Evolutionary conservation across 75 land plant genomes (phyloP).

Genomic region (Pinus albicaulis): DNA sequence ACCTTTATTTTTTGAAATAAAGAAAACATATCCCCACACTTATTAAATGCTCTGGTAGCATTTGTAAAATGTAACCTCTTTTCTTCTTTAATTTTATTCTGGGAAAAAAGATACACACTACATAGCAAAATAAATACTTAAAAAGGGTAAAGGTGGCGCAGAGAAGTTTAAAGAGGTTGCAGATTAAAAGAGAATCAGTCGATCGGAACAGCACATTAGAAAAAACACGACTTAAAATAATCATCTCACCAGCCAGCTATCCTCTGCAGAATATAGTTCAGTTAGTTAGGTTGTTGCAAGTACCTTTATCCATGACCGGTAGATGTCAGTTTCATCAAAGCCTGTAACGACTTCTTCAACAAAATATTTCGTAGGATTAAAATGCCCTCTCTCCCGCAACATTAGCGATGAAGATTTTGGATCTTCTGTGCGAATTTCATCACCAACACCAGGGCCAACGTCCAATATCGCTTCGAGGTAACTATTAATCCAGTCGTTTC

Average conservation of each 20-base stretch:
- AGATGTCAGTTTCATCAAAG: conserved; percentile 83
- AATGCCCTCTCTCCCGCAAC: conserved; percentile 44
- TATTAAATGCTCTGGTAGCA: too few relatives aligned
- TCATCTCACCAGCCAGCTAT: not conserved
- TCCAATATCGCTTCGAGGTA: conserved; percentile 83
- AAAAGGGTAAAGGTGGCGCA: not conserved
- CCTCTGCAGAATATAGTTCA: not conserved
- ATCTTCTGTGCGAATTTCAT: conserved; percentile 10
- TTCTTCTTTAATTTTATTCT: too few relatives aligned
- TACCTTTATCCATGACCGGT: conserved; percentile 86
- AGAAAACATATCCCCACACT: too few relatives aligned
- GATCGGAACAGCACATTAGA: not conserved
- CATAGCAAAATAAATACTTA: too few relatives aligned
- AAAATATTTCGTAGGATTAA: conserved; percentile 71
- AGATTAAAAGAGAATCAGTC: not conserved
- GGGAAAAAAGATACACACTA: too few relatives aligned
- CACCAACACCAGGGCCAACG: conserved; percentile 38
- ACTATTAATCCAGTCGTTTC: conserved; percentile 84
- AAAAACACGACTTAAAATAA: not conserved
- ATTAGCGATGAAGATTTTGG: conserved; percentile 36
- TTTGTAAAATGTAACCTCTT: too few relatives aligned
- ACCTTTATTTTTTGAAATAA: too few relatives aligned
- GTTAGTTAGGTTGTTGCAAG: not conserved
- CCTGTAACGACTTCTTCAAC: conserved; percentile 83
- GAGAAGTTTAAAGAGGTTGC: not conserved